Percentiles rank a stretch among this genome's conserved stretches.
Evolutionary conservation across 2,329 filamentous ascomycete genomes (phyloP).

Genomic region (Aureobasidium namibiae): DNA sequence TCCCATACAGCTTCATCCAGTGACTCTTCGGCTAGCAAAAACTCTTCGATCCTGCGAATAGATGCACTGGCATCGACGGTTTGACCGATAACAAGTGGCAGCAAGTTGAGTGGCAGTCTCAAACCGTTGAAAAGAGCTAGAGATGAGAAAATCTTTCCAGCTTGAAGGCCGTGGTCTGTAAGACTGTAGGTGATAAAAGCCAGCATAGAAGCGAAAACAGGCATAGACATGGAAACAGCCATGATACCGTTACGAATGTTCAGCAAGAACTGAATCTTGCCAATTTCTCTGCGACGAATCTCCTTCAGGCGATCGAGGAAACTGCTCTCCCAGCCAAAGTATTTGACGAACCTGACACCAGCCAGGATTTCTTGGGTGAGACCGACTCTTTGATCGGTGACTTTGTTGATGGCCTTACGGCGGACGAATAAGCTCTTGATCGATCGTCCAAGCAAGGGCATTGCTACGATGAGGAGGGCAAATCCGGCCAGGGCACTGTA

Average conservation of each 20-base stretch:
- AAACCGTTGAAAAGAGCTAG: slow-evolving; percentile 89
- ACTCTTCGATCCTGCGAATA: slow-evolving; percentile 77
- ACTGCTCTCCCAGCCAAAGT: slow-evolving; percentile 87
- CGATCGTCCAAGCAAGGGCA: slow-evolving; percentile 68
- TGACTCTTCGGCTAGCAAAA: slow-evolving; percentile 76
- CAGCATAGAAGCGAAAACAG: slow-evolving; percentile 91
- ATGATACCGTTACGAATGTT: slow-evolving; percentile 79
- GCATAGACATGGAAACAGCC: slow-evolving; percentile 74
- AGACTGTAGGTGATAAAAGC: slow-evolving; percentile 74
- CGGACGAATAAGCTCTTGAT: slow-evolving; percentile 70
- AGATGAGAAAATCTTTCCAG: slow-evolving; percentile 83
- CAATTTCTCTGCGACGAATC: slow-evolving; percentile 69
- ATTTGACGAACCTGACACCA: slow-evolving; percentile 91
- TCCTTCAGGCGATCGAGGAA: slow-evolving; percentile 70
- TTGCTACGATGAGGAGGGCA: slow-evolving; percentile 66
- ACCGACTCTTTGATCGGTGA: slow-evolving; percentile 86
- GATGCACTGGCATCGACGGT: slow-evolving; percentile 85
- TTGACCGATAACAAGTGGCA: slow-evolving; percentile 82
- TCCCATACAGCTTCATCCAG: slow-evolving; percentile 60
- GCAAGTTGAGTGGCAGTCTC: slow-evolving; percentile 78
- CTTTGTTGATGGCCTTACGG: slow-evolving; percentile 76
- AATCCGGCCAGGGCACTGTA: slow-evolving; percentile 89
- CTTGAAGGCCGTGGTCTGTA: slow-evolving; percentile 58
- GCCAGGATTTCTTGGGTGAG: slow-evolving; percentile 88
- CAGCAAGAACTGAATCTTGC: slow-evolving; percentile 73